Percentiles rank a stretch among this genome's conserved stretches.
phyloP scores from a whole-genome alignment of 108 stramenopile species.

The Fistulifera pelliculosa region DNA sequence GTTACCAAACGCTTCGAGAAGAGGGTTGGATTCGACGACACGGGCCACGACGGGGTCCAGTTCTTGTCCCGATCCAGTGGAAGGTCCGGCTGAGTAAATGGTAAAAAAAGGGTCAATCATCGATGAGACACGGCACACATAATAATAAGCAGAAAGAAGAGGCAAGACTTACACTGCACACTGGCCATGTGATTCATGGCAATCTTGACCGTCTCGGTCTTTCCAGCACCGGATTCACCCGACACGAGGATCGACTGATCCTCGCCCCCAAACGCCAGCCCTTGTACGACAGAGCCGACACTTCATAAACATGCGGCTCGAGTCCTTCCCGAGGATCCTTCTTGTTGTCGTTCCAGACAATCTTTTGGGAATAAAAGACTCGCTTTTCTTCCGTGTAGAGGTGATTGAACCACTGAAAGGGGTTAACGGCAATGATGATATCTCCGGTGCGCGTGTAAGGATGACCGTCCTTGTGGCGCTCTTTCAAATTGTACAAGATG shows the following conservation, averaged over 20 bases:
- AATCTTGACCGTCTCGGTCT: conserved; percentile 82
- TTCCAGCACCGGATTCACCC: conserved; percentile 83
- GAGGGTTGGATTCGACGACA: conserved; percentile 68
- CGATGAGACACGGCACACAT: too few relatives aligned
- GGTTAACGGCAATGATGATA: conserved; percentile 83
- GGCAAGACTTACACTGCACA: too few relatives aligned
- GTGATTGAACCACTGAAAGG: conserved; percentile 65
- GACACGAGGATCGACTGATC: conserved; percentile 79
- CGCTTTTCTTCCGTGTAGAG: conserved; percentile 50
- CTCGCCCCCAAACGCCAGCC: conserved; percentile 38
- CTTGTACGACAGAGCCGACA: conserved; percentile 46
- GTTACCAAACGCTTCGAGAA: conserved; percentile 83
- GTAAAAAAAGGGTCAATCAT: too few relatives aligned
- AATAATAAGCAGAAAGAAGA: too few relatives aligned
- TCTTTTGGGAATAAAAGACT: conserved; percentile 32
- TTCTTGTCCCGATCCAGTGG: not conserved
- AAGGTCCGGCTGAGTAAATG: too few relatives aligned
- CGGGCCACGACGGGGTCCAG: conserved; percentile 30
- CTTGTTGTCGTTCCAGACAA: conserved; percentile 31
- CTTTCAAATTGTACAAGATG: conserved; percentile 84
- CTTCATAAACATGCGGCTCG: conserved; percentile 58
- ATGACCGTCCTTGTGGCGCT: conserved; percentile 53
- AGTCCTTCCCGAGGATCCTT: conserved; percentile 21
- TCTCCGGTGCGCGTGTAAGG: conserved; percentile 86
- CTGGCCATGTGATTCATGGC: conserved; percentile 82